Conservation (phyloP, 225 moss, liverwort and hornwort species). For the Asterella californica region DNA sequence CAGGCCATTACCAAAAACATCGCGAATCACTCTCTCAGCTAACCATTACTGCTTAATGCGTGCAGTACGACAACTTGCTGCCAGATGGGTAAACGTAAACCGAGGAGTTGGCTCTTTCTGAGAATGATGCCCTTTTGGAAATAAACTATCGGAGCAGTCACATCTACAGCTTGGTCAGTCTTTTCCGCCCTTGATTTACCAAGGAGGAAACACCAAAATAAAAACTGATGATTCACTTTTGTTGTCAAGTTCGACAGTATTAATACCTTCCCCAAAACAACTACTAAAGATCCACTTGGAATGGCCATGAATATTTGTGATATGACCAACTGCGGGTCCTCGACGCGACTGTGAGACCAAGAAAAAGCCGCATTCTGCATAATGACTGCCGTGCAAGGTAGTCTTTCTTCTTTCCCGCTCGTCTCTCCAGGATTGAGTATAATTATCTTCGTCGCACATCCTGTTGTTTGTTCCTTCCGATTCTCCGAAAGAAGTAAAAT, state of each 20-base stretch:
- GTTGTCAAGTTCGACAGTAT: not conserved
- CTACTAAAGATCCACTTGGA: constrained; percentile 71
- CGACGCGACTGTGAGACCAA: constrained; percentile 61
- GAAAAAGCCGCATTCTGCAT: constrained; percentile 71
- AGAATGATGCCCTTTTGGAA: not conserved
- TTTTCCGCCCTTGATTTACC: not conserved
- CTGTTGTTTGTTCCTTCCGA: constrained; percentile 7
- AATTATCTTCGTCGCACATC: not conserved
- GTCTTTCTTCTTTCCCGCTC: constrained; percentile 15
- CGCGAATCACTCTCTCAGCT: not conserved
- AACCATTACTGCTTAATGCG: no score
- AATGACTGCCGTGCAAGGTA: constrained; percentile 37
- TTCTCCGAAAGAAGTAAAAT: constrained; percentile 20
- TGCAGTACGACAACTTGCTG: no score
- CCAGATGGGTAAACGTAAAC: no score
- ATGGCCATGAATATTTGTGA: constrained; percentile 61
- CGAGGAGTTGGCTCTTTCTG: no score
- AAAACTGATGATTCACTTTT: not conserved
- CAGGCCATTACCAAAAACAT: no score
- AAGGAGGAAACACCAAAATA: not conserved
- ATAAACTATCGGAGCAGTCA: not conserved
- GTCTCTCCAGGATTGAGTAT: constrained; percentile 1
- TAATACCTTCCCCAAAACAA: constrained; percentile 74
- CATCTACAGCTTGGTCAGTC: not conserved
- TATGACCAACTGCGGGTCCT: constrained; percentile 46